Base-by-base conservation (phyloP, 2,329 filamentous ascomycete genomes). In the Neofusicoccum kwambonambiense region DNA sequence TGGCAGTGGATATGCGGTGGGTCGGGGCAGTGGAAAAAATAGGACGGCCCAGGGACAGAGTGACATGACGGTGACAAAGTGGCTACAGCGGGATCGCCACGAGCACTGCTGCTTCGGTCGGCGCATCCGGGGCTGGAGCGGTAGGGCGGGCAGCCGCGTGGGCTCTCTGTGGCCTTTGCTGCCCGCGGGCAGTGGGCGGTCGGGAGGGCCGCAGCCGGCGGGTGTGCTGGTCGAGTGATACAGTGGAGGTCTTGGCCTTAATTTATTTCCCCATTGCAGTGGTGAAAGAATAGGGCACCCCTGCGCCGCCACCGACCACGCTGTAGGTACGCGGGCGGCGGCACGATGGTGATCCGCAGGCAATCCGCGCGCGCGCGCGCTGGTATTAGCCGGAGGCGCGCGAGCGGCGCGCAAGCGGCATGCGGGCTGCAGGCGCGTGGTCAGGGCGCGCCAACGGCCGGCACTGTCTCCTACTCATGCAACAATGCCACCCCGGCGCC, bases 201-300 rank as follows among this genome's bases (percentile, higher is more conserved):
- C 27, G 27, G 27, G 27, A 31, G 27, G 27, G 27, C 37, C 34
- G 52, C 45, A 49, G 22, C 45, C 5, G 49, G 49, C 15, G 27
- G 47, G 37, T 31, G 56, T 60, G 56, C 15, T 58, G 68, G 69
- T 69, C 65, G 68, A 72, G 35, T 54, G 64, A 66, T 68, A 69
- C 67, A 69, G 64, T 58, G 58, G 63, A 49, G 66, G 66, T 69
- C 72, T 72, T 71, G 72, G 69, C 64, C 5, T 69, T 61, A 72
- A 73, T 72, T 69, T 70, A 67, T 34, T 51, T 51, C 35, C 11
- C 17, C 52, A 45, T 45, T 22, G 54, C 22, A 19, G 27, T 37
- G 41, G 65, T 65, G 68, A 64, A 44, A 68, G 60, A 60, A 64
- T 70, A 66, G 67, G 63, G 69, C 64, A 61, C 64, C 47, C 65